Percentiles rank a stretch among this genome's conserved stretches.
Conservation (phyloP, 2,329 filamentous ascomycete species). For the Colletotrichum lini region DNA sequence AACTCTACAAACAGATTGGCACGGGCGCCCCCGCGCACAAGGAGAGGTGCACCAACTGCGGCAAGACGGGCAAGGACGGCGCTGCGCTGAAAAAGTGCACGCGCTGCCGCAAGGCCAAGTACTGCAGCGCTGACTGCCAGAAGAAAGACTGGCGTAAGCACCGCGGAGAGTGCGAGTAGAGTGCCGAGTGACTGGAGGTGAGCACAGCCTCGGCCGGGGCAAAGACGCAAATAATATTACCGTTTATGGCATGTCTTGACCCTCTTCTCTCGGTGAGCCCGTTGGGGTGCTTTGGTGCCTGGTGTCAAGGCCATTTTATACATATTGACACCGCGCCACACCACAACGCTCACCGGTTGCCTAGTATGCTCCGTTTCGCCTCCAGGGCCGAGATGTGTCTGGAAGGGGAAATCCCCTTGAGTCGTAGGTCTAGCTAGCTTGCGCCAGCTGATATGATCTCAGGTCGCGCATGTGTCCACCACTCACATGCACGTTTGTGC, state of each 20-base stretch:
- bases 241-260: background rate
- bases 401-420: too few species aligned
- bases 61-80: slow-evolving; percentile 48
- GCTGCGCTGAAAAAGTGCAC: slow-evolving; percentile 59
- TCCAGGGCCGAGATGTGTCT: background rate
- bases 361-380: background rate
- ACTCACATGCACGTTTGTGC: background rate
- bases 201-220: background rate
- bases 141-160: slow-evolving; percentile 69
- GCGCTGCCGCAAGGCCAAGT: slow-evolving; percentile 60
- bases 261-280: background rate
- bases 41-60: slow-evolving; percentile 56
- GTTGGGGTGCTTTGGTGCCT: too few species aligned
- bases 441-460: background rate
- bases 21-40: background rate
- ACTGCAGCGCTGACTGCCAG: slow-evolving; percentile 69
- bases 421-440: too few species aligned
- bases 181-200: slow-evolving; percentile 10
- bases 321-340: background rate
- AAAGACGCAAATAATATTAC: background rate
- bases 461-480: background rate
- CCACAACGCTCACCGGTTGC: background rate
- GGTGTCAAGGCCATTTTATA: too few species aligned
- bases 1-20: slow-evolving; percentile 7
- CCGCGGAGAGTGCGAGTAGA: slow-evolving; percentile 55